Evolutionary conservation across 805 yeast species (phyloP).

Genomic region (Kluyveromyces dobzhanskii): DNA sequence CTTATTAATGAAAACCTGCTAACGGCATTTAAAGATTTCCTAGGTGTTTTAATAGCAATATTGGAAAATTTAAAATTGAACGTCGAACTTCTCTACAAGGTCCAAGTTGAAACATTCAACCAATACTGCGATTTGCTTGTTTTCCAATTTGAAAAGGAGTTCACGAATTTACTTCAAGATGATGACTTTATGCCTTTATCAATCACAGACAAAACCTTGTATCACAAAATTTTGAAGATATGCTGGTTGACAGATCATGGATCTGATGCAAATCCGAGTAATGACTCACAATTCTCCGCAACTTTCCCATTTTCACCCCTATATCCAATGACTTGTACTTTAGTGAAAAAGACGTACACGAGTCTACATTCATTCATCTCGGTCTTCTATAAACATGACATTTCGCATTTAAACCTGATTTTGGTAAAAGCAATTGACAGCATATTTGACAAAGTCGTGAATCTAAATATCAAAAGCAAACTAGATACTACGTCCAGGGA

Average conservation of each 20-base stretch:
- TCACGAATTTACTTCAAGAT: conserved; percentile 52
- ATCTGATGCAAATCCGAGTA: conserved; percentile 22
- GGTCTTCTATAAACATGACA: conserved; percentile 55
- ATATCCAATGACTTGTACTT: conserved; percentile 79
- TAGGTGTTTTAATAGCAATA: conserved; percentile 68
- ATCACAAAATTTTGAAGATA: conserved; percentile 51
- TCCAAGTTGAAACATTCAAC: conserved; percentile 50
- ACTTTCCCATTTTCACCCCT: conserved; percentile 82
- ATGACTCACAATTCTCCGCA: conserved; percentile 40
- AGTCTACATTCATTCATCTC: conserved; percentile 58
- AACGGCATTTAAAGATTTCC: conserved; percentile 45
- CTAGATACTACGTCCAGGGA: conserved; percentile 74
- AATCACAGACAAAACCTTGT: conserved; percentile 50
- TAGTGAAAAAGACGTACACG: conserved; percentile 55
- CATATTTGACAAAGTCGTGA: conserved; percentile 59
- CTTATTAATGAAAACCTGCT: conserved; percentile 37
- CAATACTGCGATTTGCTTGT: conserved; percentile 51
- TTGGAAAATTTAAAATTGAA: conserved; percentile 65
- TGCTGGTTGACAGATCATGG: conserved; percentile 62
- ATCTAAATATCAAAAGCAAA: conserved; percentile 51
- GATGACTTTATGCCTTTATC: conserved; percentile 88
- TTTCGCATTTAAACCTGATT: conserved; percentile 51
- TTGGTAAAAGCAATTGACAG: conserved; percentile 56
- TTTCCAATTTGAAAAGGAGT: conserved; percentile 50
- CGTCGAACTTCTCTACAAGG: conserved; percentile 50